A percentile compares a stretch with the other conserved stretches of the same genome.
phyloP scores from a whole-genome alignment of 768 basidiomycete species.

The Termitomyces sp. region DNA sequence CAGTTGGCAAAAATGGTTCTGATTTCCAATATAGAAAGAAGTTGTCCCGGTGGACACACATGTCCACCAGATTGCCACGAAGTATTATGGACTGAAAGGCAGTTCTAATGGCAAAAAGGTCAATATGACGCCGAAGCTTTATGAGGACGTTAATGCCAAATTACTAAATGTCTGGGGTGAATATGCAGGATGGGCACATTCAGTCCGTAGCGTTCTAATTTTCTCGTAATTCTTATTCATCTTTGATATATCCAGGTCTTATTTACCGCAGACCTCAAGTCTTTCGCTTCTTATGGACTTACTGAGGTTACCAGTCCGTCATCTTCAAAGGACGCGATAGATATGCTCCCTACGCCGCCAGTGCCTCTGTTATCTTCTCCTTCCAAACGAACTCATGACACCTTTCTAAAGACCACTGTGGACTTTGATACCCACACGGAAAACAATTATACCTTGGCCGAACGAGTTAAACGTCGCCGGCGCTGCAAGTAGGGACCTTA shows the following conservation, averaged over 20 bases:
- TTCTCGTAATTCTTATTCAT: not conserved
- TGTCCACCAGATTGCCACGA: constrained; percentile 83
- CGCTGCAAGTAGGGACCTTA: constrained; percentile 3
- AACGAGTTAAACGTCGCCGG: constrained; percentile 40
- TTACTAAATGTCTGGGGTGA: constrained; percentile 71
- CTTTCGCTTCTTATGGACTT: constrained; percentile 58
- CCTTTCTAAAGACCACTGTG: not conserved
- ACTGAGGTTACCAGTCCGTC: constrained; percentile 5
- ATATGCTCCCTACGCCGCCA: constrained; percentile 19
- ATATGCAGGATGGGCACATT: constrained; percentile 89
- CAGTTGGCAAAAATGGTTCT: not conserved
- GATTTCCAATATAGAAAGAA: constrained; percentile 48
- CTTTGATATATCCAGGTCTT: constrained; percentile 42
- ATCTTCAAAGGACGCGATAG: not conserved
- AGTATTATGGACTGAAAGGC: constrained; percentile 66
- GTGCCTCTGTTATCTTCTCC: constrained; percentile 26
- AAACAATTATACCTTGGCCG: constrained; percentile 25
- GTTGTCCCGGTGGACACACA: constrained; percentile 96
- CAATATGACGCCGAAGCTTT: constrained; percentile 71
- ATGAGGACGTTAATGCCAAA: constrained; percentile 63
- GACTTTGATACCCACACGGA: not conserved
- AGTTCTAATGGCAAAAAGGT: constrained; percentile 33
- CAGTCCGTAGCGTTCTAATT: constrained; percentile 36
- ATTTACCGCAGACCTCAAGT: constrained; percentile 70
- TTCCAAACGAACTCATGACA: constrained; percentile 24